These are phyloP conservation scores for Teratosphaeria epicoccoides DNA, from an alignment of 2,329 filamentous ascomycete species.

Conservation along the genomic window DNA sequence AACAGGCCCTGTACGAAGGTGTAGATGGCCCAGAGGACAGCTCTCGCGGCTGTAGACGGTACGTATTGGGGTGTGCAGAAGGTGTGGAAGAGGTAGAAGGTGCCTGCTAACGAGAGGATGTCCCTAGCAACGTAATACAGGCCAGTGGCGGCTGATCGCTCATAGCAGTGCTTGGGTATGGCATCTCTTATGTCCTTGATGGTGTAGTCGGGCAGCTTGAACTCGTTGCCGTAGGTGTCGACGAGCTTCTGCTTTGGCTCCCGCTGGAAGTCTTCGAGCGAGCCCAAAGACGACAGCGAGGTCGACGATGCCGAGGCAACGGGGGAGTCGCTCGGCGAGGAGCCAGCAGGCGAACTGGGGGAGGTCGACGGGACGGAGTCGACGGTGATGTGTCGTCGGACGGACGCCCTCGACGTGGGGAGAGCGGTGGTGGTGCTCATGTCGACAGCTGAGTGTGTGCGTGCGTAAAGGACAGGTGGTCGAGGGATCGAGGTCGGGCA, in stretches of 20 bases:
- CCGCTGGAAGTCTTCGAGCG: conserved; percentile 46
- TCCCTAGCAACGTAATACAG: conserved; percentile 80
- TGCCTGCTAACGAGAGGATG: conserved; percentile 57
- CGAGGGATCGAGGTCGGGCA: not conserved
- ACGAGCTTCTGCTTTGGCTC: conserved; percentile 53
- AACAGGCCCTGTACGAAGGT: conserved; percentile 85
- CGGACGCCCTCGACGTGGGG: conserved; percentile 32
- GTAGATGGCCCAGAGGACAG: conserved; percentile 54
- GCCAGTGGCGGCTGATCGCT: conserved; percentile 67
- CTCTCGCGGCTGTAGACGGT: conserved; percentile 57
- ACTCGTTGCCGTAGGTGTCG: conserved; percentile 91
- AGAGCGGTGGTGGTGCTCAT: conserved; percentile 45
- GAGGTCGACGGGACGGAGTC: conserved; percentile 44
- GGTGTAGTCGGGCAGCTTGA: conserved; percentile 86
- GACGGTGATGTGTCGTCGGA: conserved; percentile 37
- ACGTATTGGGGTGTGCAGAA: conserved; percentile 78
- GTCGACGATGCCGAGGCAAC: conserved; percentile 66
- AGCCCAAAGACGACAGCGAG: conserved; percentile 81
- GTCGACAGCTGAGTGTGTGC: conserved; percentile 1
- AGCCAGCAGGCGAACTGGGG: conserved; percentile 43
- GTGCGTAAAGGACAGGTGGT: not conserved
- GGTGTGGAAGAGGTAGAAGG: conserved; percentile 81
- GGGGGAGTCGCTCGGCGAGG: conserved; percentile 51
- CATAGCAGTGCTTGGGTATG: conserved; percentile 94
- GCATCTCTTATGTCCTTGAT: conserved; percentile 96